Evolutionary conservation across 257 asterid species (phyloP), one percentile per base, ranked within the genome.

Genomic region (Solanum sejunctum): DNA sequence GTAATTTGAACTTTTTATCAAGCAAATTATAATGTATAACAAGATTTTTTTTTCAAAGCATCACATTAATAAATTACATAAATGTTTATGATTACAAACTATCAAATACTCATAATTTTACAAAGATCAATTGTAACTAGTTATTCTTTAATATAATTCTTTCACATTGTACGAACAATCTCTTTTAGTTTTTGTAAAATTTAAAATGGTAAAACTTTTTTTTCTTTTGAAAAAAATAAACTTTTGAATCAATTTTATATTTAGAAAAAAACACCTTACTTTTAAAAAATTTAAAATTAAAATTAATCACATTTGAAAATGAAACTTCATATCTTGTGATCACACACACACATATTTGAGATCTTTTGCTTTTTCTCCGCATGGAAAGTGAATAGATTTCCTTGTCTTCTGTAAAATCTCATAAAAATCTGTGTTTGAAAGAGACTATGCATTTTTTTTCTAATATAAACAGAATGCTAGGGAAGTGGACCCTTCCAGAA

Each of bases 371-470:
- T 63, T 88, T 91, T 84, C 77, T 84, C 89, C 90, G 87, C 88
- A 86, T 89, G 92, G 88, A 69, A 85, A 75, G 80, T 78, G 89
- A 80, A 51, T 71, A 32, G 89, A 88, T 85, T 81, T 84, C 18
- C 60, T 47, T 13, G 81, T 47, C 60, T 47, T n/a, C 3, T 13
- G 12, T 47, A 75, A 75, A 23, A 18, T 18, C 10, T 70, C 26
- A 39, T 4, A 32, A 32, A 39, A 49, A 45, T 3, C 2, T 75
- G 21, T 47, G 39, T 2, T 41, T 73, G 43, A 21, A 73, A 73
- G 81, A 73, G 84, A 77, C 84, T 39, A 88, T 20, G 84, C 82
- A 73, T 88, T 66, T 86, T 86, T 85, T 85, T 70, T 28, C 10
- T 26, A 71, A 60, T 84, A 77, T 51, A 63, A 83, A 45, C 80